Evolutionary conservation across 257 asterid genomes (phyloP).

Genomic region (Forsythia viridissima): DNA sequence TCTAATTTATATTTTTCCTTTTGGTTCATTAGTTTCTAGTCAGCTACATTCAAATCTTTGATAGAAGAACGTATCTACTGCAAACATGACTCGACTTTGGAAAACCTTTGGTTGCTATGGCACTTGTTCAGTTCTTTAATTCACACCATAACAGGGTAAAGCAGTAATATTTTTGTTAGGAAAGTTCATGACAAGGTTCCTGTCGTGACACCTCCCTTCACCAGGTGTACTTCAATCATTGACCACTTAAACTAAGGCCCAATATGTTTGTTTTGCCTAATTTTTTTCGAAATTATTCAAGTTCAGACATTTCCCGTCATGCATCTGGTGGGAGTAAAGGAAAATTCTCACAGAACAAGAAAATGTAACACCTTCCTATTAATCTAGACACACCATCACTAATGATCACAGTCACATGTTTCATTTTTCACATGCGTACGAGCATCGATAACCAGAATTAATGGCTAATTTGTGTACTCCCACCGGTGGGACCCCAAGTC

Average conservation of each 20-base stretch:
- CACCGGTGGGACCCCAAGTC: not conserved
- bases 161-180: not conserved
- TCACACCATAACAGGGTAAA: not conserved
- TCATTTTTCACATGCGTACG: not conserved
- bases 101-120: not conserved
- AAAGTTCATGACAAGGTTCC: not conserved
- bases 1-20: not conserved
- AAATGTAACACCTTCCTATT: not conserved
- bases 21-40: not conserved
- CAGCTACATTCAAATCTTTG: not conserved
- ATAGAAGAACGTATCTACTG: not conserved
- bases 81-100: not conserved
- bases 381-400: not conserved
- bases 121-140: not conserved
- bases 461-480: not conserved
- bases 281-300: not conserved
- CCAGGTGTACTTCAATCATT: not conserved
- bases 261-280: not conserved
- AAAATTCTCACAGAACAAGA: not conserved
- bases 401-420: not conserved
- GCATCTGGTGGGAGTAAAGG: constrained; percentile 3
- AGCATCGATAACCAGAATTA: not conserved
- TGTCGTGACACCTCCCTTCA: not conserved
- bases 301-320: not conserved
- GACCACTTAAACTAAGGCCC: not conserved